Percentiles rank a stretch among this genome's conserved stretches.
Conservation (phyloP, 345 rosid species). For the Moringa oleifera region DNA sequence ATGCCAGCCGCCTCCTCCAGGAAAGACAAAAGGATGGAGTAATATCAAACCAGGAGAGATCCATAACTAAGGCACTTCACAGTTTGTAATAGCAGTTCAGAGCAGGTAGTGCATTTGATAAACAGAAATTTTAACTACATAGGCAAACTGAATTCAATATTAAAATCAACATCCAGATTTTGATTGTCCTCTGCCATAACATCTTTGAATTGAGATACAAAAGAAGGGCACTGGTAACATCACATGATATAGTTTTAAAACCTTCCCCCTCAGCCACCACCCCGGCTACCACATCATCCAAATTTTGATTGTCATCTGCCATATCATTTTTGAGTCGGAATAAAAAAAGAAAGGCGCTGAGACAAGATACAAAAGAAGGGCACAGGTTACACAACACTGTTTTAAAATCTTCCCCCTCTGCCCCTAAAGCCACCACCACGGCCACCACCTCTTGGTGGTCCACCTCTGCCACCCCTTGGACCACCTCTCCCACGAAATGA, state of each 20-base stretch:
- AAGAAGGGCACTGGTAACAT: slow-evolving; percentile 5
- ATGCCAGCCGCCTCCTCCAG: too few species aligned
- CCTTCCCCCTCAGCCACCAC: slow-evolving; percentile 72
- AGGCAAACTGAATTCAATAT: neutral
- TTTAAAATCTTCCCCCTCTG: slow-evolving; percentile 58
- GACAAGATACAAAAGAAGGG: slow-evolving; percentile 9
- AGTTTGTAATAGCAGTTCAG: too few species aligned
- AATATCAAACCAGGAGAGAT: too few species aligned
- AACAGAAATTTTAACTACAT: neutral
- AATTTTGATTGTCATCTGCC: slow-evolving; percentile 11
- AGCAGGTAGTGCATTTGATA: neutral
- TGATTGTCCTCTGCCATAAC: slow-evolving; percentile 9
- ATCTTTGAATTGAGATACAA: slow-evolving; percentile 7
- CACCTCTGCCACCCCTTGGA: slow-evolving; percentile 67
- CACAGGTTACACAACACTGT: slow-evolving; percentile 17
- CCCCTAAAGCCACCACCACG: slow-evolving; percentile 73
- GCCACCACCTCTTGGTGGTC: slow-evolving; percentile 47
- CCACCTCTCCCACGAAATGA: slow-evolving; percentile 68
- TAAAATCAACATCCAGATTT: slow-evolving; percentile 11
- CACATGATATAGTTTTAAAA: slow-evolving; percentile 29
- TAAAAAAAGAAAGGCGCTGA: too few species aligned
- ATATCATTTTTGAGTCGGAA: slow-evolving; percentile 6
- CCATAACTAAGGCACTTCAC: too few species aligned
- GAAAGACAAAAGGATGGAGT: too few species aligned
- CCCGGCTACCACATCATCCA: slow-evolving; percentile 58